Conservation (phyloP, 768 basidiomycete genomes). For the Mrakia gelida region DNA sequence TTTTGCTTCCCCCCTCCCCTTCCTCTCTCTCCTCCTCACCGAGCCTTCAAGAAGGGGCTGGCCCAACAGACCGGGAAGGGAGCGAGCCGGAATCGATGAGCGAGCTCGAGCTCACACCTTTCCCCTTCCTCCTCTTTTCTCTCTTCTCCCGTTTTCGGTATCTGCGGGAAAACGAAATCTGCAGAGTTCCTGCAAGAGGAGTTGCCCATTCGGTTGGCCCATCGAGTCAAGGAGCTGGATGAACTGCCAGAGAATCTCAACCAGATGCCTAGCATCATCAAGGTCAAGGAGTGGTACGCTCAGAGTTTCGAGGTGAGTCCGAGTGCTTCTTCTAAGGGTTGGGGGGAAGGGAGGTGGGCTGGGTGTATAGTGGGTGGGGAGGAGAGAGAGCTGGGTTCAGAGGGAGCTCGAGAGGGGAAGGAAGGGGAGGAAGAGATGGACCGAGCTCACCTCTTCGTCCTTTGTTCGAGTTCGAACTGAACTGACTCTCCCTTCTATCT, state of each 20-base stretch:
- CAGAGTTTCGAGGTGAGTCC: constrained; percentile 87
- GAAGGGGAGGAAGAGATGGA: too few species aligned
- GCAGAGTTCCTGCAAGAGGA: constrained; percentile 12
- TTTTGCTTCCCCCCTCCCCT: too few species aligned
- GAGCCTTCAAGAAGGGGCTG: too few species aligned
- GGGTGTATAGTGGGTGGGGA: too few species aligned
- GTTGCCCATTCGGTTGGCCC: constrained; percentile 66
- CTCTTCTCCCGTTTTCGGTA: not conserved
- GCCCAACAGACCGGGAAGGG: not conserved
- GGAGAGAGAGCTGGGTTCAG: too few species aligned
- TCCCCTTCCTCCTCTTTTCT: not conserved
- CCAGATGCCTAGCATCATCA: constrained; percentile 84
- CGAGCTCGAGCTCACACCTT: not conserved
- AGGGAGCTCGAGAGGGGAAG: too few species aligned
- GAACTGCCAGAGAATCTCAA: constrained; percentile 86
- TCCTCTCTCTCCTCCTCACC: too few species aligned
- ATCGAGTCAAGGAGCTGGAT: constrained; percentile 93
- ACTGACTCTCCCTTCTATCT: not conserved
- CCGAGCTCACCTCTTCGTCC: too few species aligned
- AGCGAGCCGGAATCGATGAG: not conserved
- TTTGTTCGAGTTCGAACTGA: too few species aligned
- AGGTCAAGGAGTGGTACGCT: constrained; percentile 97
- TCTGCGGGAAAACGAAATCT: not conserved
- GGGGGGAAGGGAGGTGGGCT: too few species aligned
- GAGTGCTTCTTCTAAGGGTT: too few species aligned